phyloP scores from a whole-genome alignment of 2,329 filamentous ascomycete species.

The Helicocarpus griseus region DNA sequence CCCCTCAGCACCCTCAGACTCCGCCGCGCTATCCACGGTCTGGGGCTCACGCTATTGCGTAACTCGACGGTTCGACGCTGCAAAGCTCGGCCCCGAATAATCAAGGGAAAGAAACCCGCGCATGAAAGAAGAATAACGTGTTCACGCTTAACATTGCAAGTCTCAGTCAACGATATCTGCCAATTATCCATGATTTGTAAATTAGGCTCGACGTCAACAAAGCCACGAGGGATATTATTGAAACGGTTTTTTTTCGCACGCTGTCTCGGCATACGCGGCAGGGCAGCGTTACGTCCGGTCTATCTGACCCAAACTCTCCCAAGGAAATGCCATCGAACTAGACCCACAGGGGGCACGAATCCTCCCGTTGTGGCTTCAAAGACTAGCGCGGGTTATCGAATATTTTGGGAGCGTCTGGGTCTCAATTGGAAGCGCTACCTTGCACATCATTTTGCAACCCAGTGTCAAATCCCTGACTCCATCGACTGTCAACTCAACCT shows the following conservation, averaged over 20 bases:
- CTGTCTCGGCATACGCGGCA: background rate
- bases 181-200: background rate
- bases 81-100: background rate
- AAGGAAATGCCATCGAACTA: constrained; percentile 1
- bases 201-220: background rate
- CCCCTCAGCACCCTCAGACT: background rate
- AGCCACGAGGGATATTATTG: background rate
- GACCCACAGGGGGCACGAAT: constrained; percentile 3
- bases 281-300: background rate
- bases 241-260: background rate
- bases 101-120: background rate
- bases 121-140: background rate
- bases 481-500: constrained; percentile 20
- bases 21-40: background rate
- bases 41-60: constrained; percentile 4
- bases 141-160: background rate
- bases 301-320: background rate
- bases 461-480: constrained; percentile 16
- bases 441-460: constrained; percentile 12
- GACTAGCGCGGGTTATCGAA: constrained; percentile 11
- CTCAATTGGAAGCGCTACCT: constrained; percentile 6
- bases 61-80: background rate
- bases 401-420: constrained; percentile 2
- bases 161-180: background rate
- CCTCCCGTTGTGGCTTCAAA: constrained; percentile 8